Evolutionary conservation across 352 stramenopile species (phyloP), one percentile per base, ranked within the genome.

Genomic region (Phytophthora meadii): DNA sequence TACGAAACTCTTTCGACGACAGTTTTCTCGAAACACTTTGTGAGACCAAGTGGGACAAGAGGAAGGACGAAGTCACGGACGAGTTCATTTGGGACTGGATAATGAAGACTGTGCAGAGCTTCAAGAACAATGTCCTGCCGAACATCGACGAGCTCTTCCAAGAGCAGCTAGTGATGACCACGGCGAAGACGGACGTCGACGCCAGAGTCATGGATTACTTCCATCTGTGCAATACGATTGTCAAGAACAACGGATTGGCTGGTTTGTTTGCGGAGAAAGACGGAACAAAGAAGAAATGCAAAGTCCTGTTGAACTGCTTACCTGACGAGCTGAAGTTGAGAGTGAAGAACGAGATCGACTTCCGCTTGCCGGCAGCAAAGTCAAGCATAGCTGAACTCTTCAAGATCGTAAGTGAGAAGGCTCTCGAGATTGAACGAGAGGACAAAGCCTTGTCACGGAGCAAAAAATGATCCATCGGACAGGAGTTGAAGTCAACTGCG

Each of bases 291-390:
- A 66, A 66, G 49, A 66, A 54, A 11, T 54, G 58, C 40, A 60
- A 66, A 5, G n/a, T 66, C 14, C 36, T 64, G 24, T 12, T 64
- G 0, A 64, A 19, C 56, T 66, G 41, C 10, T 15, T 66, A 1
- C 49, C 48, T 14, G 5, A 9, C 27, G 49, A 66, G 14, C 27
- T 60, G 28, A 60, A 60, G 11, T 36, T 3, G 1, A 22, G 30
- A 52, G 56, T 46, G 12, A 54, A 66, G 27, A 60, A 66, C 41
- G 58, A 50, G 10, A 62, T 62, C 8, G 53, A 61, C 19, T 61
- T 65, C 41, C 37, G 41, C 0, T 40, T 54, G 7, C 32, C 47
- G 15, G 32, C n/a, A 41, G 53, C 61, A 3, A 58, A 59, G 54
- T 52, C 30, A 0, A 69, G 27, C 22, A 46, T 64, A 8, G 41